Base-by-base conservation (phyloP, 1,284 basidiomycete genomes). In the Puccinia triticina region DNA sequence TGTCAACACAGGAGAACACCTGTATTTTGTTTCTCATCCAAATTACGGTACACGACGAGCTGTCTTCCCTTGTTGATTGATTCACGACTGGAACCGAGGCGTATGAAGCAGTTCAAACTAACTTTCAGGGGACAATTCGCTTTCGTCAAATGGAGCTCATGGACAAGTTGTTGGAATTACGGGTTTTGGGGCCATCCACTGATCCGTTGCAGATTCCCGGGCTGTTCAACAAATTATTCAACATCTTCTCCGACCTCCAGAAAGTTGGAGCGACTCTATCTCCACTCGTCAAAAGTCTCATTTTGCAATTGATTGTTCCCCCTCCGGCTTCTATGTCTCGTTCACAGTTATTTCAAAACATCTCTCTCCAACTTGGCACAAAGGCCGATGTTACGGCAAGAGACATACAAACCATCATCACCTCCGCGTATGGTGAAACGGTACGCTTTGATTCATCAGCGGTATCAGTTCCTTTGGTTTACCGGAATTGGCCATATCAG, bases 161-260 rank as follows among this genome's bases (percentile, higher is more conserved):
- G 7, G 34, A 69, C 4, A 37, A 43, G 2, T 34, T 69, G 1
- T 4, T 69, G 11, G 34, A 69, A 7, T 2, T 69, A 0, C 14
- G n/a, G 16, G 32, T 26, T 43, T 23, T 5, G 10, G 16, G 18
- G 2, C 66, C 43, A 3, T 21, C 34, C 18, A 43, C 43, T 14
- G 34, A 69, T 5, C 23, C n/a, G 4, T n/a, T 21, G 1, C 34
- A 3, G 5, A 18, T 43, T 11, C 34, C 34, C 37, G n/a, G 21
- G n/a, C 37, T 69, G 0, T 69, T 69, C 37, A 69, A 69, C 23
- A 69, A 69, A 40, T 1, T 69, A 40, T 69, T 69, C 26, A 37
- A 69, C 5, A 43, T 23, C 0, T 69, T 69, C 21, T 5, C 32
- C 1, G 18, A 23, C 34, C n/a, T n/a, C n/a, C n/a, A n/a, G n/a